Evolutionary conservation across 108 stramenopile genomes (phyloP), one percentile per base, ranked within the genome.

Genomic region (Conticribra weissflogii): DNA sequence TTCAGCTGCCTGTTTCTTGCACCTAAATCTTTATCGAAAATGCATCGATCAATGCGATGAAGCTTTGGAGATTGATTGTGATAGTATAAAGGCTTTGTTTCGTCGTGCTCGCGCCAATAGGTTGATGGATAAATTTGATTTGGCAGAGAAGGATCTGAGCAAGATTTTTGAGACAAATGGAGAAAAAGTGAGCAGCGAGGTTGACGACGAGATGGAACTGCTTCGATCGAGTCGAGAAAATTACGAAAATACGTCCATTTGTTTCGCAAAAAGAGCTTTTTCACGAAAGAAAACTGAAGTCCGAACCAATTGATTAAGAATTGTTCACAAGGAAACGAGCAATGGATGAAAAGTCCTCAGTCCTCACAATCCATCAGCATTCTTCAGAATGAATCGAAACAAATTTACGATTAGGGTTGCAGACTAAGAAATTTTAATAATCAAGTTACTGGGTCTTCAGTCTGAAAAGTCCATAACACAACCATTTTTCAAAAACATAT

Each of bases 21-120:
- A 60, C 15, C 29, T 70, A 8, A 41, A 60, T 4, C 50, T 59
- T 48, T 60, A 70, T 24, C 47, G 3, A 50, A 47, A 48, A 17
- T 60, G 69, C 33, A 27, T 70, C 17, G 47, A 34, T 24, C 58
- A 57, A n/a, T 68, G 67, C 21, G 46, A 56, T 32, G 67, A 68
- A 0, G 67, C 67, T 17, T 36, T 68, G 5, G 67, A 68, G 17
- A 52, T 70, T 1, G 24, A 70, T 25, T n/a, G 16, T 29, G 2
- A 0, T 0, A 70, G 31, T n/a, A 24, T 30, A 24, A 70, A 70
- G 34, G 69, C 59, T 41, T 18, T 50, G 1, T 70, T 59, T 31
- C 58, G 69, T n/a, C 47, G 69, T 32, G 69, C 58, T 0, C 53
- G 54, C 32, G 69, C 69, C 18, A 1, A 51, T 52, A 47, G 69